Base-by-base conservation (phyloP, 2,329 filamentous ascomycete genomes). In the Venturia pyrina region DNA sequence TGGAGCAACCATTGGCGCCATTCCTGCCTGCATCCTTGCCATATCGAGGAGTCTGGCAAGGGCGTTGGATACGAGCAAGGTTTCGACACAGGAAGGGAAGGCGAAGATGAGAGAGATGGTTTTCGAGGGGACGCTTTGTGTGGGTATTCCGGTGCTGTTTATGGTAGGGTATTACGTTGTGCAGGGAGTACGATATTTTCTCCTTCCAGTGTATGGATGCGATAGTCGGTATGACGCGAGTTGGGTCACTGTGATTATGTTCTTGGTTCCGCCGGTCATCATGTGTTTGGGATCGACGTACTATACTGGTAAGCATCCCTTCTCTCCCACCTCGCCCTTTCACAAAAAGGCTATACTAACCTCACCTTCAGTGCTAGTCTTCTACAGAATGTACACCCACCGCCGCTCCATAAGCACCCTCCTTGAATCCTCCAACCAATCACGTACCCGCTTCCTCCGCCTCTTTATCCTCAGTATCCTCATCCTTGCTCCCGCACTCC, bases 161-260 rank as follows among this genome's bases (percentile, higher is more conserved):
- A 83, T 87, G 74, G 68, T 79, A 8, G 73, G 82, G 1, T 85
- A 88, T 70, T 85, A 85, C 70, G 70, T 88, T 37, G 82, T 87
- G 13, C 87, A 89, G 69, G 77, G 78, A 3, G 77, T 75, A 46
- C 81, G 87, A 28, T 90, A 87, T 73, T 78, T 79, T 64, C 78
- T 90, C 57, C 78, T 78, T 64, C 79, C 81, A 5, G 83, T 89
- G 59, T 78, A 80, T 19, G 87, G 87, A 1, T 90, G 88, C 71
- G 76, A 78, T 48, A 76, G 82, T 34, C 75, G 79, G 41, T 79
- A 81, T 50, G 81, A 84, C 71, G 73, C 78, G 34, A 87, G 81
- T 69, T 89, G 85, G 86, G 76, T 80, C 1, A 82, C 78, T 63
- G 71, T 87, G 7, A 74, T 82, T 0, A 72, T 89, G 46, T 75